A percentile compares a stretch with the other conserved stretches of the same genome.
These are phyloP conservation scores for Papilionanthe hybrid DNA, from an alignment of 116 monocot genomes.

Conservation along the genomic window DNA sequence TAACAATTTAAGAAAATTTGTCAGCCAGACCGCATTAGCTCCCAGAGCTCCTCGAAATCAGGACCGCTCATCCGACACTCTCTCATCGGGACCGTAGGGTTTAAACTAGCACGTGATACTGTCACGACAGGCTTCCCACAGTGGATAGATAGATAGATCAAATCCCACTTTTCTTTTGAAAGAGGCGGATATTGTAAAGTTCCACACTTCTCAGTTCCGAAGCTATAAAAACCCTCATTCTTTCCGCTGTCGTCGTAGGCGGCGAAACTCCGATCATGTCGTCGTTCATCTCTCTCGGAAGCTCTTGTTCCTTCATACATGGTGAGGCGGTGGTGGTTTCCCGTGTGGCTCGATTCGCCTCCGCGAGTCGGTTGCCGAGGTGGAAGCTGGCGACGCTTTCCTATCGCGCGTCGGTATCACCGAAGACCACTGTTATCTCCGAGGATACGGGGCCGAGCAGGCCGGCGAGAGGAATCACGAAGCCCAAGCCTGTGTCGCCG, in stretches of 20 bases:
- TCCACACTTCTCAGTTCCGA: neutral
- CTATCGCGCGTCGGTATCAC: conserved; percentile 26
- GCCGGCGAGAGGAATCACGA: conserved; percentile 64
- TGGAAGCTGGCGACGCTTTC: neutral
- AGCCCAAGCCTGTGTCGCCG: conserved; percentile 71
- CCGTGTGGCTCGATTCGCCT: neutral
- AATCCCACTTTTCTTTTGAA: too few species aligned
- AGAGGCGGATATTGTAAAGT: neutral
- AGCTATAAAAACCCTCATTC: neutral
- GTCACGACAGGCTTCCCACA: neutral
- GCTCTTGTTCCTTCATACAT: neutral
- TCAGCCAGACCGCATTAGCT: too few species aligned
- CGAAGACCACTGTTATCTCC: conserved; percentile 18
- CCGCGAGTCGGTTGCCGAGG: neutral
- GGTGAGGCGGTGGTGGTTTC: neutral
- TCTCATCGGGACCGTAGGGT: neutral
- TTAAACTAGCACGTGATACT: neutral
- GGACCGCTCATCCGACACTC: neutral
- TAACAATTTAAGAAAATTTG: too few species aligned
- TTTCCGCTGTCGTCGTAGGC: neutral
- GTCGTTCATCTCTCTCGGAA: neutral
- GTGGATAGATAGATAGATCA: neutral
- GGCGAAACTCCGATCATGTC: conserved; percentile 4
- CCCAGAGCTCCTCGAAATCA: neutral
- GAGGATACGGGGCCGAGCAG: conserved; percentile 24